Evolutionary conservation across 2,329 filamentous ascomycete species (phyloP).

Genomic region (Aspergillus ustus): DNA sequence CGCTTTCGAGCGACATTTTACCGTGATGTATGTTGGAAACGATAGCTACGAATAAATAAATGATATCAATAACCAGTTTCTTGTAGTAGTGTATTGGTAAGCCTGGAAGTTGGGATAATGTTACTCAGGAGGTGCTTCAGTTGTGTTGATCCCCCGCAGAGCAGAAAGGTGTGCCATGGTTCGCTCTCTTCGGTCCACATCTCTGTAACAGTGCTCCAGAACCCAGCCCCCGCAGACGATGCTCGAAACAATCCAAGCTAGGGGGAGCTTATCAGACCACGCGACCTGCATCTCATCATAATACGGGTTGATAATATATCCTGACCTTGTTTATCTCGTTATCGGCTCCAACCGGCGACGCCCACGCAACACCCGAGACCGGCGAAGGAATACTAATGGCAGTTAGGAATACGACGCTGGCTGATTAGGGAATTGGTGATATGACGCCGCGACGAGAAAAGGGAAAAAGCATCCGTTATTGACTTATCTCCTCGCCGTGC

Average conservation of each 20-base stretch:
- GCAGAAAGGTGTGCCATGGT: slow-evolving; percentile 12
- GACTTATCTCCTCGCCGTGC: background rate
- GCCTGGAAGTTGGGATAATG: background rate
- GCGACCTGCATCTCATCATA: background rate
- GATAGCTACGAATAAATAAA: slow-evolving; percentile 26
- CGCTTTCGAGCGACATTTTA: slow-evolving; percentile 33
- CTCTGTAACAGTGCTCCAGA: background rate
- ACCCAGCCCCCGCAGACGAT: background rate
- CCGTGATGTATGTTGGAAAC: slow-evolving; percentile 25
- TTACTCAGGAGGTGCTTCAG: background rate
- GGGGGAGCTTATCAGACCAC: slow-evolving; percentile 8
- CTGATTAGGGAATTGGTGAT: background rate
- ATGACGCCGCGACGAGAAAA: background rate
- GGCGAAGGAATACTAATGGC: background rate
- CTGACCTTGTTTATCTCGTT: slow-evolving; percentile 1
- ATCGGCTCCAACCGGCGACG: background rate
- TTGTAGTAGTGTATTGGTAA: background rate
- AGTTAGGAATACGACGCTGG: background rate
- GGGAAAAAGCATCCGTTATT: background rate
- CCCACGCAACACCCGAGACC: background rate
- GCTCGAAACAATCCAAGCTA: background rate
- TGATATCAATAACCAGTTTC: slow-evolving; percentile 2
- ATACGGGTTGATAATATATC: background rate
- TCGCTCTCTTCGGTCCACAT: slow-evolving; percentile 7
- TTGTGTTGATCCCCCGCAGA: slow-evolving; percentile 4